Base-by-base conservation (phyloP, 192 early-diverging fungal genomes). In the Backusella liffmaniae region DNA sequence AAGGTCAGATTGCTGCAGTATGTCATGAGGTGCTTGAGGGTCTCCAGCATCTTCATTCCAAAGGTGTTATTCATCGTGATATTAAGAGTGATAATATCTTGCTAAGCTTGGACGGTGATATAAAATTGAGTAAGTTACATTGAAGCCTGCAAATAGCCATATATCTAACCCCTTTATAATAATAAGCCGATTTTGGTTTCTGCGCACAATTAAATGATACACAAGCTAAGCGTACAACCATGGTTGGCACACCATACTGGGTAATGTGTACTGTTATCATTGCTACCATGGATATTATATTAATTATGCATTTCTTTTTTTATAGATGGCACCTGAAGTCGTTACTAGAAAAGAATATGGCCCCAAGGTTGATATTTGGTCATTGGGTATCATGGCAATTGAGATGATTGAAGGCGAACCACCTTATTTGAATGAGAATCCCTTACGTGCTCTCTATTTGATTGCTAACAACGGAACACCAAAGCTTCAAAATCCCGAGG, bases 191-290 rank as follows among this genome's bases (percentile, higher is more conserved):
- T 81, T 96, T 96, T 86, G 95, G 95, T 5, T 96, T 95, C 79
- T 96, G 93, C 73, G 95, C 94, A 10, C 90, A 93, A 80, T 86
- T 96, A 30, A 89, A 89, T 9, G 93, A 90, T 73, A 88, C 84
- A 70, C 88, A 90, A 76, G 85, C 88, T 44, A 94, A 94, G 77
- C 88, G 94, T 29, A 90, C 90, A 15, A 95, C 91, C 5, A 92
- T 92, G 88, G 93, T 90, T 10, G 94, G 87, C 21, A 95, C 94
- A 29, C 92, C 94, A 18, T 96, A 93, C 84, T 95, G 94, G 94
- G 78, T 79, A 79, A 76, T 39, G 37, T 39, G 8, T 39, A 39
- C 8, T 39, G 37, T 12, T 39, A 10, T 10, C 10, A 21, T 53
- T n/a, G 7, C 7, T 16, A 18, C 21, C 62, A 23, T 65, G 7